A percentile compares a stretch with the other conserved stretches of the same genome.
Evolutionary conservation across 2,329 filamentous ascomycete genomes (phyloP).

Genomic region (Fusarium haematococcum): DNA sequence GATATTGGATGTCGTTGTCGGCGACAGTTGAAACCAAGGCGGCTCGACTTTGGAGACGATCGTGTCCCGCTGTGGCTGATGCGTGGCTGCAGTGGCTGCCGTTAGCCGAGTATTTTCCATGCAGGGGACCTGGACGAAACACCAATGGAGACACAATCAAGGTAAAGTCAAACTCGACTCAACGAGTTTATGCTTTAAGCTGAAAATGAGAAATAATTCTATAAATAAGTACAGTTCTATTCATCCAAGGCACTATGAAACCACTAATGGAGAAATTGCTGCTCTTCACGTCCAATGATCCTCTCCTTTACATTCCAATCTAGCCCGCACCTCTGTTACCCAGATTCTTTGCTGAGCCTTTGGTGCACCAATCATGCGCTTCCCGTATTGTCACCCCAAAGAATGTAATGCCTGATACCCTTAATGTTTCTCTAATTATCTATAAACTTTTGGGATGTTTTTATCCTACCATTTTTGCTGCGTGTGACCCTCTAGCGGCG

Average conservation of each 20-base stretch:
- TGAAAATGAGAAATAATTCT: background rate
- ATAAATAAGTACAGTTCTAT: background rate
- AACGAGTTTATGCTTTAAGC: background rate
- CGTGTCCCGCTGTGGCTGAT: slow-evolving; percentile 46
- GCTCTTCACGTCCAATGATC: background rate
- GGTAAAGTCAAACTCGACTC: background rate
- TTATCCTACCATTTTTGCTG: background rate
- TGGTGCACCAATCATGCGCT: background rate
- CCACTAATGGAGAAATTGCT: background rate
- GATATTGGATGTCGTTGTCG: slow-evolving; percentile 36
- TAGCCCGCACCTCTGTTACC: background rate
- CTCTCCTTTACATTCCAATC: background rate
- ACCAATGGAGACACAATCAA: background rate
- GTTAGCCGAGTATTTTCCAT: slow-evolving; percentile 45
- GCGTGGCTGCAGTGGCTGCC: slow-evolving; percentile 27
- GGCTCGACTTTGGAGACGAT: slow-evolving; percentile 35
- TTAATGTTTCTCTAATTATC: background rate
- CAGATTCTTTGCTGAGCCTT: background rate
- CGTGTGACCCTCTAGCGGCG: no score
- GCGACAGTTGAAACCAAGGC: slow-evolving; percentile 41
- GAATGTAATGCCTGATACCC: background rate
- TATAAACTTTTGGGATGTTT: background rate
- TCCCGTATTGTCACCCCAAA: background rate
- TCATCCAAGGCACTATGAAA: background rate
- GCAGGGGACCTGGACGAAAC: background rate